These are phyloP conservation scores for Macrolepiota dolichaula DNA, from an alignment of 768 basidiomycete genomes.

Conservation along the genomic window DNA sequence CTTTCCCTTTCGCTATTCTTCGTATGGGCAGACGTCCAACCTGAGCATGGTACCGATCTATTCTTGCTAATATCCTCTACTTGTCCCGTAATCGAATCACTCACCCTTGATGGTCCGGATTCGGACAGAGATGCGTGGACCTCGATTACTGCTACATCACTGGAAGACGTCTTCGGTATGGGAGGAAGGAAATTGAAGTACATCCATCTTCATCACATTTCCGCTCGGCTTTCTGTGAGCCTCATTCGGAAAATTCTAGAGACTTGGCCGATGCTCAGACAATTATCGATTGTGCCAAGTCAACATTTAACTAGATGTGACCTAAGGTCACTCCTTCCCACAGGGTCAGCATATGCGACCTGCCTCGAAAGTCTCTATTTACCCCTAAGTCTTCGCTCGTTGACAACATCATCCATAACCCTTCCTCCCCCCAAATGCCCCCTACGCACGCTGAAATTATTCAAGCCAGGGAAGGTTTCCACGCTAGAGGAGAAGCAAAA, in stretches of 20 bases:
- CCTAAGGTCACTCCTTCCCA: neutral
- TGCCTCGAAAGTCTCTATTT: neutral
- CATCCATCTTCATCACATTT: neutral
- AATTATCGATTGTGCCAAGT: neutral
- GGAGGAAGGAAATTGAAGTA: neutral
- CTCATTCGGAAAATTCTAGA: neutral
- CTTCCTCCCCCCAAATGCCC: neutral
- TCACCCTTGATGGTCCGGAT: neutral
- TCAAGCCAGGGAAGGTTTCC: neutral
- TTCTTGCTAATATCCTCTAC: neutral
- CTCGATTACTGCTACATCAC: neutral
- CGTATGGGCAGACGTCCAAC: neutral
- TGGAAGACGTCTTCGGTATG: neutral
- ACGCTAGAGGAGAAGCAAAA: neutral
- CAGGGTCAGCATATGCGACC: neutral
- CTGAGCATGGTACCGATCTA: neutral
- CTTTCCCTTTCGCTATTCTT: neutral
- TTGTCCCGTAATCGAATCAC: neutral
- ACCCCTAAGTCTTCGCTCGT: neutral
- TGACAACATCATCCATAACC: neutral
- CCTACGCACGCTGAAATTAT: neutral
- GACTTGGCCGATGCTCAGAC: neutral
- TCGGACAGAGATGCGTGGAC: neutral
- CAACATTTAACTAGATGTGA: neutral
- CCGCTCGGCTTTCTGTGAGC: neutral